Evolutionary conservation across 2,329 filamentous ascomycete genomes (phyloP).

Genomic region (Didymella exigua): DNA sequence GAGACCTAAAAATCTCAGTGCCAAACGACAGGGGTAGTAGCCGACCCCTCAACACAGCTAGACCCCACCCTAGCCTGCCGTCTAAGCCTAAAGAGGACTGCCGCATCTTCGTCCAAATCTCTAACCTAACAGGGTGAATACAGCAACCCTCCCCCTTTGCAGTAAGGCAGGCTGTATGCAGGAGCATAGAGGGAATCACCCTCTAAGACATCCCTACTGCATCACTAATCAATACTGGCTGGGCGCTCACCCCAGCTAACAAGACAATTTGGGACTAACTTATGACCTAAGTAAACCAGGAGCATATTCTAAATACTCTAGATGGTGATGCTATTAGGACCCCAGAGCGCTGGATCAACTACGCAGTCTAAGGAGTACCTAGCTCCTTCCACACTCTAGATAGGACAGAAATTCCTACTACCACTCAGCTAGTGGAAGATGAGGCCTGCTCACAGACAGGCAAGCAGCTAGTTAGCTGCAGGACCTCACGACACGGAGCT

Average conservation of each 20-base stretch:
- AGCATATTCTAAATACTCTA: background rate
- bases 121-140: background rate
- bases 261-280: background rate
- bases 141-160: background rate
- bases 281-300: too few relatives aligned
- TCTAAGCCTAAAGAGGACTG: background rate
- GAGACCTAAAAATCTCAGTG: background rate
- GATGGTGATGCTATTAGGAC: background rate
- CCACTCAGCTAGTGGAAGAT: background rate
- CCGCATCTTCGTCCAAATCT: background rate
- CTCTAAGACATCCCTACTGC: too few relatives aligned
- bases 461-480: background rate
- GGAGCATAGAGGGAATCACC: too few relatives aligned
- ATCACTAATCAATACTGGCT: too few relatives aligned
- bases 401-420: background rate
- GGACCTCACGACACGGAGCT: background rate
- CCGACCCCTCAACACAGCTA: background rate
- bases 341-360: background rate
- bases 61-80: background rate
- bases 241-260: slow-evolving; percentile 1
- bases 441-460: slow-evolving; percentile 2
- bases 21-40: background rate
- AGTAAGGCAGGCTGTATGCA: background rate
- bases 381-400: slow-evolving; percentile 3
- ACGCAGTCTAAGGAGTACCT: slow-evolving; percentile 4